These are phyloP conservation scores for Penstemon eatonii DNA, from an alignment of 257 asterid genomes.

Conservation along the genomic window DNA sequence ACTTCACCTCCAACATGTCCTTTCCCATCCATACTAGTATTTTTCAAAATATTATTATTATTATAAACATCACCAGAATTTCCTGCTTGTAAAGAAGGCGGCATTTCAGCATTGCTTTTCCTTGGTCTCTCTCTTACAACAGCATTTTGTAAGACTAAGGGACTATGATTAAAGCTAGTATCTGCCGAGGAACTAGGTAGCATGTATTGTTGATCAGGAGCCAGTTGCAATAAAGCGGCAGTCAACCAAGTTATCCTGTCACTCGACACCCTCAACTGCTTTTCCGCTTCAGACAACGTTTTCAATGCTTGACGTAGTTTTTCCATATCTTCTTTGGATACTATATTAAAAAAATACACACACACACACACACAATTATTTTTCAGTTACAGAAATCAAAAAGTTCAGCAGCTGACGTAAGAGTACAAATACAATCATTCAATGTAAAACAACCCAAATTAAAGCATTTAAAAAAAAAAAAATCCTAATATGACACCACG, in stretches of 20 bases:
- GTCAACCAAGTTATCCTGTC: constrained; percentile 96
- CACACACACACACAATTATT: background rate
- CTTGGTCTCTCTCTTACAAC: constrained; percentile 46
- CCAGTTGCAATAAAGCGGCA: constrained; percentile 91
- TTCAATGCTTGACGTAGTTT: constrained; percentile 88
- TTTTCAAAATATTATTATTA: constrained; percentile 37
- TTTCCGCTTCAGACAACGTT: constrained; percentile 95
- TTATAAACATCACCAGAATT: constrained; percentile 40
- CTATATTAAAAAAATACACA: constrained; percentile 33
- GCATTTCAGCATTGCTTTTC: constrained; percentile 56
- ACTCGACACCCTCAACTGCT: constrained; percentile 87
- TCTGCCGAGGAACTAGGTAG: constrained; percentile 72
- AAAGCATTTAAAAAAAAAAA: no score
- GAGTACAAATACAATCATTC: background rate
- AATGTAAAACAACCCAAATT: background rate
- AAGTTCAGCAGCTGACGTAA: background rate
- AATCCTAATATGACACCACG: no score
- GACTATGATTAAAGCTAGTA: constrained; percentile 67
- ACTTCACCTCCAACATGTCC: constrained; percentile 34
- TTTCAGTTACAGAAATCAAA: constrained; percentile 15
- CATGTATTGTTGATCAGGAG: constrained; percentile 85
- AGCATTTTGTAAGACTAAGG: constrained; percentile 43
- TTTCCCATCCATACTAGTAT: constrained; percentile 30
- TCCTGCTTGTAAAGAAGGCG: constrained; percentile 44
- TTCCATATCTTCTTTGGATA: constrained; percentile 85